These are phyloP conservation scores for Pythium phragmitis DNA, from an alignment of 352 stramenopile species.

Conservation along the genomic window DNA sequence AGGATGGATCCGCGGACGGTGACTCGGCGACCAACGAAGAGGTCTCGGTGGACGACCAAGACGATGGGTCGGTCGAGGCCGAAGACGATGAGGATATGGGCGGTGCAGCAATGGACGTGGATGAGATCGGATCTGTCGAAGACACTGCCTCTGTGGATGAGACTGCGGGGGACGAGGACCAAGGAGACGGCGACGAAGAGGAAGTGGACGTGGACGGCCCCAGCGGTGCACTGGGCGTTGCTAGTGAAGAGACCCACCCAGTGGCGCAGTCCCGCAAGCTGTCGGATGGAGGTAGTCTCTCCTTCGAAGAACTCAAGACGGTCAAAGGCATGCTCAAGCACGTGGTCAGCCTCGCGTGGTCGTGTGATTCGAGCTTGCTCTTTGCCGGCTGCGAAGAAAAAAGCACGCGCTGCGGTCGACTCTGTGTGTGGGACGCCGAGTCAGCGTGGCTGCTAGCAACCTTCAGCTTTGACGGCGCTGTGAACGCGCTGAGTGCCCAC, in stretches of 20 bases:
- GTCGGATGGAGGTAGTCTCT: constrained; percentile 29
- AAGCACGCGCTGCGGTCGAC: constrained; percentile 42
- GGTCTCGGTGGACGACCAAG: constrained; percentile 37
- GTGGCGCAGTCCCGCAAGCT: constrained; percentile 5
- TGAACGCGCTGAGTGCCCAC: constrained; percentile 60
- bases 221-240: neutral
- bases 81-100: constrained; percentile 40
- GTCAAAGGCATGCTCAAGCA: constrained; percentile 59
- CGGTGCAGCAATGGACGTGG: constrained; percentile 17
- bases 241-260: neutral
- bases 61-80: constrained; percentile 20
- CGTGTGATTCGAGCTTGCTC: constrained; percentile 54
- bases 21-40: constrained; percentile 38
- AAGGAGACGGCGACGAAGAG: constrained; percentile 24
- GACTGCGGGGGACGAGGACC: constrained; percentile 19
- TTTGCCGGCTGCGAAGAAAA: constrained; percentile 76
- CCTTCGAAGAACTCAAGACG: constrained; percentile 46
- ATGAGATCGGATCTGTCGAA: constrained; percentile 20
- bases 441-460: constrained; percentile 53
- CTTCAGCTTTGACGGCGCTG: constrained; percentile 54
- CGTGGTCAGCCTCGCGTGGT: constrained; percentile 64
- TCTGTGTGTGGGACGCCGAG: constrained; percentile 72
- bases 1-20: constrained; percentile 22
- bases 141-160: constrained; percentile 26
- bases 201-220: constrained; percentile 28